Evolutionary conservation across 2,329 filamentous ascomycete species (phyloP).

Genomic region (Lasiodiplodia theobromae): DNA sequence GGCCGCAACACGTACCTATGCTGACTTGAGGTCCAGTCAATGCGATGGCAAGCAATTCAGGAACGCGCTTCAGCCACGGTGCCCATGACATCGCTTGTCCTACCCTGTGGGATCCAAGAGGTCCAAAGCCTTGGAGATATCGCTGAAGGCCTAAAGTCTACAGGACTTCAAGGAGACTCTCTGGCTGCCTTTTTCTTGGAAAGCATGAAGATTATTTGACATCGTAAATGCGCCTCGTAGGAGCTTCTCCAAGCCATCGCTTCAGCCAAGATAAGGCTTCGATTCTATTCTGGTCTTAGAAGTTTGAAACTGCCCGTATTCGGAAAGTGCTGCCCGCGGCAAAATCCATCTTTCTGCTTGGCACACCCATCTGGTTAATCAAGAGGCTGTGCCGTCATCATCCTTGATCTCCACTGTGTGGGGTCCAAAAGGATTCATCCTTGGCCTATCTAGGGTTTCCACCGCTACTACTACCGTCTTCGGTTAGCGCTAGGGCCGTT

Average conservation of each 20-base stretch:
- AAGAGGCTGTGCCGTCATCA: too few relatives aligned
- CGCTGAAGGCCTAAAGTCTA: slow-evolving; percentile 12
- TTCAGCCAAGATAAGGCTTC: too few relatives aligned
- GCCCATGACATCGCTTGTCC: background rate
- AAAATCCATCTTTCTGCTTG: too few relatives aligned
- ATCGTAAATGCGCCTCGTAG: background rate
- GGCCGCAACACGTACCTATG: background rate
- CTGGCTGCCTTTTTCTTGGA: slow-evolving; percentile 24
- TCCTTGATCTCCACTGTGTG: too few relatives aligned
- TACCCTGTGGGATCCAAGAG: slow-evolving; percentile 12
- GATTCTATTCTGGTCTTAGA: too few relatives aligned
- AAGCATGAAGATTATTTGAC: slow-evolving; percentile 27
- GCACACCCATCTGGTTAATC: too few relatives aligned
- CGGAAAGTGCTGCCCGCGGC: too few relatives aligned
- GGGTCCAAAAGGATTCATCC: too few relatives aligned
- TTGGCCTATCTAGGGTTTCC: too few relatives aligned
- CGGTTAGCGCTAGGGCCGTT: too few relatives aligned
- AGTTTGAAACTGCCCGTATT: too few relatives aligned
- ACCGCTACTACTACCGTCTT: too few relatives aligned
- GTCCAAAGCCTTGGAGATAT: slow-evolving; percentile 28
- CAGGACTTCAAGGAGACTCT: background rate
- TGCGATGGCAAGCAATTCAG: slow-evolving; percentile 30
- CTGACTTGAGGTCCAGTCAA: background rate
- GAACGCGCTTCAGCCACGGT: slow-evolving; percentile 8
- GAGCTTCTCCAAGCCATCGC: background rate